Base-by-base conservation (phyloP, 2,329 filamentous ascomycete species). In the Lecanoromycetidae sp. region DNA sequence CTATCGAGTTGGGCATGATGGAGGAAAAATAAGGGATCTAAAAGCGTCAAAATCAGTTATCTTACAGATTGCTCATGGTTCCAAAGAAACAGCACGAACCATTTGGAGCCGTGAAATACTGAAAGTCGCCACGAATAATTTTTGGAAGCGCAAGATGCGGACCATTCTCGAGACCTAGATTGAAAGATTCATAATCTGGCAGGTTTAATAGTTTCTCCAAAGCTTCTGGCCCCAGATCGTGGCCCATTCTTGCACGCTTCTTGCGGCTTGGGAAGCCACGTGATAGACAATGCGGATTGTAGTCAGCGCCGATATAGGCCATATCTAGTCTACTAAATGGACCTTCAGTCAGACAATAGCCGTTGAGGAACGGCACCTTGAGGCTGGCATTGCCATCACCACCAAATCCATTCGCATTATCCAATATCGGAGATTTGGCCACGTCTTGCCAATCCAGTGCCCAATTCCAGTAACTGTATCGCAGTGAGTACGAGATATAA, bases 381-480 rank as follows among this genome's bases (percentile, higher is more conserved):
- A 49, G 50, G n/a, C 32, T 37, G 10, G 46, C 20, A 48, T 42
- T 38, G 7, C 62, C 61, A 45, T 62, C 55, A 19, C 58, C 57
- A 6, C 61, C 61, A 45, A 64, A 64, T 17, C 61, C 62, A 12
- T 38, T 44, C 12, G 47, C 33, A 2, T 44, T 13, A 13, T 56
- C 52, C 41, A 45, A 57, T n/a, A 63, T 51, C 19, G 59, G 49
- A 5, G 60, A 55, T 8, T 42, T 38, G 15, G 51, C 51, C 7
- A 61, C 44, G 48, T 57, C 51, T 10, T 52, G 46, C 40, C 52
- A 56, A 40, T 65, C 62, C 1, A 58, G 54, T 3, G 55, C 57
- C 63, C 63, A 66, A 46, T 66, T 59, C 62, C 61, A 66, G 53
- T 64, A 63, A 13, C 51, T 53, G 33, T 10, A 19, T 25, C 33